Evolutionary conservation across 306 rosid species (phyloP).

Genomic region (Pyrus pyrifolia): DNA sequence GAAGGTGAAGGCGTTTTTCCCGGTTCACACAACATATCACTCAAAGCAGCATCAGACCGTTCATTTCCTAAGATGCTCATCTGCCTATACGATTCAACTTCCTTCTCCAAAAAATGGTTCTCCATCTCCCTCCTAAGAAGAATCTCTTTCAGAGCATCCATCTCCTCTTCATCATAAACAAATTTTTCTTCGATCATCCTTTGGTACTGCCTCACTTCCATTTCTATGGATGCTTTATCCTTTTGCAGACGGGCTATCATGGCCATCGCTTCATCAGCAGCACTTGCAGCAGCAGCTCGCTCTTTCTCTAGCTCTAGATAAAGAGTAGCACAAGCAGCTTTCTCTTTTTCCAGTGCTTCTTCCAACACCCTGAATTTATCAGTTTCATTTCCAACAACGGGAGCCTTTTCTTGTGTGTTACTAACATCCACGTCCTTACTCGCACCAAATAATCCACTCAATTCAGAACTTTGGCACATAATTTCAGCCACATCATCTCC

Average conservation of each 20-base stretch:
- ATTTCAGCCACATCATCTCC: constrained; percentile 26
- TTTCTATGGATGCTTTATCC: constrained; percentile 64
- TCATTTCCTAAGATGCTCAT: constrained; percentile 33
- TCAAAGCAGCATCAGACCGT: constrained; percentile 24
- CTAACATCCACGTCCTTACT: constrained; percentile 19
- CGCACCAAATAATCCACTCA: constrained; percentile 36
- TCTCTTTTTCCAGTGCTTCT: constrained; percentile 60
- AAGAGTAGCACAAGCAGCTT: constrained; percentile 51
- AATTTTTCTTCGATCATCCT: constrained; percentile 74
- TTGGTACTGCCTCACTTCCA: constrained; percentile 64
- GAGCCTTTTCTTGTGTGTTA: constrained; percentile 11
- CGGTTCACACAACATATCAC: constrained; percentile 26
- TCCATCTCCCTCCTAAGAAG: constrained; percentile 78
- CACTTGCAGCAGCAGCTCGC: constrained; percentile 86
- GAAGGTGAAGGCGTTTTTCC: constrained; percentile 26
- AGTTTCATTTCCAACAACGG: constrained; percentile 32
- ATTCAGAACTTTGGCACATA: constrained; percentile 34
- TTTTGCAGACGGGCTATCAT: constrained; percentile 83
- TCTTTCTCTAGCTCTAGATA: constrained; percentile 89
- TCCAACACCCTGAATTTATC: constrained; percentile 43
- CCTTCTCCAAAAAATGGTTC: constrained; percentile 62
- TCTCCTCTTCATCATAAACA: constrained; percentile 87
- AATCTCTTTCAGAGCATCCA: constrained; percentile 68
- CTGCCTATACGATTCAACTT: constrained; percentile 60
- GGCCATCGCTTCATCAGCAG: constrained; percentile 97